Conservation (phyloP, 768 basidiomycete species). For the Rhodotorula kratochvilovae region DNA sequence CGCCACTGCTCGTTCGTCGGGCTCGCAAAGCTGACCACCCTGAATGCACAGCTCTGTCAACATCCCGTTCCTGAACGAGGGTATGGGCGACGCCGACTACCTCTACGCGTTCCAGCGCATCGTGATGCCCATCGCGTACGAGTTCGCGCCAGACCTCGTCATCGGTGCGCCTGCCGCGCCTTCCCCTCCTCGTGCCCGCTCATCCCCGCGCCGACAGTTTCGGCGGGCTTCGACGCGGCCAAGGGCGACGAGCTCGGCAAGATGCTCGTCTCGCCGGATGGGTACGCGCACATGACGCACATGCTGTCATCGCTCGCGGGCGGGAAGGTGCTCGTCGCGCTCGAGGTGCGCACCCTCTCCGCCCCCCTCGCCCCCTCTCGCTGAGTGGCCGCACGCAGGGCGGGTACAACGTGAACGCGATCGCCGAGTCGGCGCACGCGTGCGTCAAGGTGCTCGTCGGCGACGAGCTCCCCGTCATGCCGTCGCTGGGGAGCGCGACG, state of each 20-base stretch:
- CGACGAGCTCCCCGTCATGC: slow-evolving; percentile 71
- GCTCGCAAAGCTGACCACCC: not conserved
- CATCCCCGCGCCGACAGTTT: slow-evolving; percentile 58
- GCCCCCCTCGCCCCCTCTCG: not conserved
- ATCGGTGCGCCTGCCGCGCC: slow-evolving; percentile 62
- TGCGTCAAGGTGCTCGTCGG: slow-evolving; percentile 85
- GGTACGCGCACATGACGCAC: slow-evolving; percentile 98
- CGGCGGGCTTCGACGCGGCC: slow-evolving; percentile 96
- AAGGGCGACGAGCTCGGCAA: slow-evolving; percentile 85
- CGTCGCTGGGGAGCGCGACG: slow-evolving; percentile 63
- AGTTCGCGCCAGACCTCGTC: slow-evolving; percentile 91
- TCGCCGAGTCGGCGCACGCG: slow-evolving; percentile 78
- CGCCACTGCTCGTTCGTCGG: not conserved
- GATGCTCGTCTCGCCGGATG: slow-evolving; percentile 82
- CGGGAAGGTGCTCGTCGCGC: slow-evolving; percentile 82
- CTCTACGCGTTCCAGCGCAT: slow-evolving; percentile 92
- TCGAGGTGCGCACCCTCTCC: slow-evolving; percentile 61
- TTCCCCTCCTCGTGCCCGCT: too few species aligned
- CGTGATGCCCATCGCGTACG: slow-evolving; percentile 93
- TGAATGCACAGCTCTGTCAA: slow-evolving; percentile 71
- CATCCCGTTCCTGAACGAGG: slow-evolving; percentile 82
- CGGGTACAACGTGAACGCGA: slow-evolving; percentile 87
- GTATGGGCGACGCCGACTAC: slow-evolving; percentile 93
- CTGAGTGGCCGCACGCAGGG: slow-evolving; percentile 68
- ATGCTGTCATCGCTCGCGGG: slow-evolving; percentile 85